Evolutionary conservation across 2,329 filamentous ascomycete species (phyloP).

Genomic region (Arthroderma sp.): DNA sequence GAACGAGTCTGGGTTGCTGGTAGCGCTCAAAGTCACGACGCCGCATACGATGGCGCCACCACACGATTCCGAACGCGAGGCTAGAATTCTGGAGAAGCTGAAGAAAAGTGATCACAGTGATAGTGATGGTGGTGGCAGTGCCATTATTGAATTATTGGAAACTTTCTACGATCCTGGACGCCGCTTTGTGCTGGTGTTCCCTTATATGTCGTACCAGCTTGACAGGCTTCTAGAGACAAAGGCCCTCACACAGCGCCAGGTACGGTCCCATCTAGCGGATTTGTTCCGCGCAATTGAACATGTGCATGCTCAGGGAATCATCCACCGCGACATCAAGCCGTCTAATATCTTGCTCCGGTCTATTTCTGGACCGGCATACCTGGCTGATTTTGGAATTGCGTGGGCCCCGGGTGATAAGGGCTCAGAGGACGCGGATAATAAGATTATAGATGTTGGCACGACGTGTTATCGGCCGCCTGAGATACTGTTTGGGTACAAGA

Average conservation of each 20-base stretch:
- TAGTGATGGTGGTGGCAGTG: conserved; percentile 39
- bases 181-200: conserved; percentile 68
- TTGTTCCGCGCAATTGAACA: conserved; percentile 57
- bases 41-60: conserved; percentile 61
- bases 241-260: conserved; percentile 27
- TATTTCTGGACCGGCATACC: conserved; percentile 55
- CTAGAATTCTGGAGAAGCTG: conserved; percentile 49
- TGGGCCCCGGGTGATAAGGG: conserved; percentile 52
- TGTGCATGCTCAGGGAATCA: conserved; percentile 61
- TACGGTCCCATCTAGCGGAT: conserved; percentile 45
- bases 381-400: conserved; percentile 86
- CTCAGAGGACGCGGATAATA: conserved; percentile 52
- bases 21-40: conserved; percentile 77
- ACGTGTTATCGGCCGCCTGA: conserved; percentile 85
- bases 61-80: conserved; percentile 71
- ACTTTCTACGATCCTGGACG: conserved; percentile 58
- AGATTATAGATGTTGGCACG: conserved; percentile 88
- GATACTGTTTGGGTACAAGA: conserved; percentile 67
- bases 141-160: conserved; percentile 56
- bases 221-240: conserved; percentile 48
- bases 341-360: conserved; percentile 68
- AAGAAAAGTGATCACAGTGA: not conserved
- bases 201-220: conserved; percentile 65
- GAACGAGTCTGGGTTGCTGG: conserved; percentile 28
- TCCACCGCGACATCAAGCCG: conserved; percentile 90